Percentiles rank a stretch among this genome's conserved stretches.
Evolutionary conservation across 2,329 filamentous ascomycete genomes (phyloP).

Genomic region (Cladobotryum mycophilum): DNA sequence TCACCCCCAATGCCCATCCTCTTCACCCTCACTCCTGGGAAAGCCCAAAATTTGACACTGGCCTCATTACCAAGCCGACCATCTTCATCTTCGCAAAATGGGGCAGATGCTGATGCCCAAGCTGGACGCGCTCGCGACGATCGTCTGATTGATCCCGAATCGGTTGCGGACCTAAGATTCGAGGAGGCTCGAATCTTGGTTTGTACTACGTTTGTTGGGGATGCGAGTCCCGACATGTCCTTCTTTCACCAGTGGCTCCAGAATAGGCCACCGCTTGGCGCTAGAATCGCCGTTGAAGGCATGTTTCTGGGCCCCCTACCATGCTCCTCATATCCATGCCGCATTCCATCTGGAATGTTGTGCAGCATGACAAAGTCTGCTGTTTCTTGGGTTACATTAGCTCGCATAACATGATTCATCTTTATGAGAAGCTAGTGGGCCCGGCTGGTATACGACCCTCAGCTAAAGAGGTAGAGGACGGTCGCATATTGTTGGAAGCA

Average conservation of each 20-base stretch:
- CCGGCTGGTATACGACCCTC: slow-evolving; percentile 38
- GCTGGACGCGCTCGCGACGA: slow-evolving; percentile 26
- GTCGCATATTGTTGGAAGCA: slow-evolving; percentile 50
- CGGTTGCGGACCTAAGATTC: slow-evolving; percentile 51
- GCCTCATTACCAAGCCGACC: slow-evolving; percentile 37
- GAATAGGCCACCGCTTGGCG: slow-evolving; percentile 48
- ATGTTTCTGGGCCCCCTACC: slow-evolving; percentile 64
- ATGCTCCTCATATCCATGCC: slow-evolving; percentile 63
- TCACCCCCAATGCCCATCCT: slow-evolving; percentile 41
- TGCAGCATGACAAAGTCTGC: slow-evolving; percentile 61
- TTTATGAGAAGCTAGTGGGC: slow-evolving; percentile 54
- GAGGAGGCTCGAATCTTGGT: slow-evolving; percentile 59
- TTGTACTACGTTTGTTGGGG: slow-evolving; percentile 60
- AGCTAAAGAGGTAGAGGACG: slow-evolving; percentile 50
- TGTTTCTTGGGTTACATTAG: slow-evolving; percentile 60
- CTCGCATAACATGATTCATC: slow-evolving; percentile 60
- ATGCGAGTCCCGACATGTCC: slow-evolving; percentile 59
- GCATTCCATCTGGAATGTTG: slow-evolving; percentile 55
- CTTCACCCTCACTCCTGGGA: slow-evolving; percentile 50
- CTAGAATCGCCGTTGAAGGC: slow-evolving; percentile 57
- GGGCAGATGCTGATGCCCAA: slow-evolving; percentile 19
- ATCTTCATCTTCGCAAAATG: slow-evolving; percentile 23
- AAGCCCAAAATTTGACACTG: slow-evolving; percentile 47
- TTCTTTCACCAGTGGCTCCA: slow-evolving; percentile 62
- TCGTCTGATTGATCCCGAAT: slow-evolving; percentile 39